Evolutionary conservation across 495 filamentous ascomycete species (phyloP).

Genomic region (Trichoderma orchidacearum): DNA sequence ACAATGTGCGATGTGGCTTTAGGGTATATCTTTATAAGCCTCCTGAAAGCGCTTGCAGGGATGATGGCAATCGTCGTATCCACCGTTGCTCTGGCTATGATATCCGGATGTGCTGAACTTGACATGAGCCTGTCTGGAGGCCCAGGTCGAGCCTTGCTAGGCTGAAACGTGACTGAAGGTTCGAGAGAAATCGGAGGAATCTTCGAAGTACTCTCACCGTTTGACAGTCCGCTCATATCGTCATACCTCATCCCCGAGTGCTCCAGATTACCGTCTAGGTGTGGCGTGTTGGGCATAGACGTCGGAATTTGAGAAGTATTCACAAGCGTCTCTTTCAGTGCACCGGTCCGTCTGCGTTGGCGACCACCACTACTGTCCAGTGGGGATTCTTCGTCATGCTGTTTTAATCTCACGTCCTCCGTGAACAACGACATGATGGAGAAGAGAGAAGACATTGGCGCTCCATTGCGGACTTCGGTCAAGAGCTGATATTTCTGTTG

Average conservation of each 20-base stretch:
- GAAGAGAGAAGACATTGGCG: constrained; percentile 96
- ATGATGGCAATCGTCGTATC: constrained; percentile 98
- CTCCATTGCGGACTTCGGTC: constrained; percentile 95
- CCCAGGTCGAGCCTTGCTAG: constrained; percentile 13
- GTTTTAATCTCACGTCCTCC: constrained; percentile 71
- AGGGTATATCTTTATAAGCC: constrained; percentile 87
- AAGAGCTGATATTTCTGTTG: constrained; percentile 74
- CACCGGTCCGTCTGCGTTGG: neutral
- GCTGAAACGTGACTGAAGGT: neutral
- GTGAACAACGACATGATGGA: constrained; percentile 95
- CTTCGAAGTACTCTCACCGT: constrained; percentile 6
- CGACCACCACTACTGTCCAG: neutral
- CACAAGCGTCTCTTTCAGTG: neutral
- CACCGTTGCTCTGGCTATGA: constrained; percentile 89
- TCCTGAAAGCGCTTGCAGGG: constrained; percentile 85
- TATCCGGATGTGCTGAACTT: constrained; percentile 88
- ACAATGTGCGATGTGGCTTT: constrained; percentile 95
- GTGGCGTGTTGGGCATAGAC: constrained; percentile 18
- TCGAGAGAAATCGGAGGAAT: constrained; percentile 71
- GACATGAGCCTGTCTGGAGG: constrained; percentile 33
- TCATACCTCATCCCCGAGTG: constrained; percentile 10
- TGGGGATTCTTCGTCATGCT: constrained; percentile 19
- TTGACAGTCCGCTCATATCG: constrained; percentile 1
- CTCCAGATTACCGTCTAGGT: constrained; percentile 11
- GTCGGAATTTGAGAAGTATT: constrained; percentile 25